These are phyloP conservation scores for Picea abies DNA, from an alignment of 83 land plant genomes.

Conservation along the genomic window DNA sequence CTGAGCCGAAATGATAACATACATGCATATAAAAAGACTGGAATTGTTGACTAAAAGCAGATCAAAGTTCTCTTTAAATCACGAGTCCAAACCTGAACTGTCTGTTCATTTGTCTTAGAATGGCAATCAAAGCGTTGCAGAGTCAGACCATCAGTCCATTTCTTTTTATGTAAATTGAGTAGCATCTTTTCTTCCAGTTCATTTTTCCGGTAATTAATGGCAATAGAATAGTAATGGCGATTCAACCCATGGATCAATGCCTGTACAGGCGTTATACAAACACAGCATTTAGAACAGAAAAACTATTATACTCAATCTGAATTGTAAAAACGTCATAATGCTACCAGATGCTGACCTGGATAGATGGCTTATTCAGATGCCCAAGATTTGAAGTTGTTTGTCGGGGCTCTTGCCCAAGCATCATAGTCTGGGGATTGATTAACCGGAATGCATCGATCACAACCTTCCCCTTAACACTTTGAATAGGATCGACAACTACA, in stretches of 20 bases:
- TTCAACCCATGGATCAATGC: constrained; percentile 98
- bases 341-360: constrained; percentile 53
- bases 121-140: constrained; percentile 83
- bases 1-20: neutral
- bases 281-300: neutral
- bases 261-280: constrained; percentile 30
- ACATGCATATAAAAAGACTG: neutral
- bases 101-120: constrained; percentile 93
- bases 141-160: constrained; percentile 97
- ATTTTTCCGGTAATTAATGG: constrained; percentile 96
- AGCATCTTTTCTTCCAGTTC: constrained; percentile 98
- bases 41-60: neutral
- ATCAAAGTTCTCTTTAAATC: neutral
- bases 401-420: constrained; percentile 98
- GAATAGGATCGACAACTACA: constrained; percentile 96
- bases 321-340: neutral
- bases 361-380: constrained; percentile 96
- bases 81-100: constrained; percentile 72
- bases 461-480: constrained; percentile 98
- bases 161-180: constrained; percentile 94
- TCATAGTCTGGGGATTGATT: constrained; percentile 98
- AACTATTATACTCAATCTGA: neutral
- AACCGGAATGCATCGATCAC: constrained; percentile 98
- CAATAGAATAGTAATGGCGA: constrained; percentile 97
- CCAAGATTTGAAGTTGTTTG: constrained; percentile 98